These are phyloP conservation scores for Salvia hispanica DNA, from an alignment of 257 asterid genomes.

Conservation along the genomic window DNA sequence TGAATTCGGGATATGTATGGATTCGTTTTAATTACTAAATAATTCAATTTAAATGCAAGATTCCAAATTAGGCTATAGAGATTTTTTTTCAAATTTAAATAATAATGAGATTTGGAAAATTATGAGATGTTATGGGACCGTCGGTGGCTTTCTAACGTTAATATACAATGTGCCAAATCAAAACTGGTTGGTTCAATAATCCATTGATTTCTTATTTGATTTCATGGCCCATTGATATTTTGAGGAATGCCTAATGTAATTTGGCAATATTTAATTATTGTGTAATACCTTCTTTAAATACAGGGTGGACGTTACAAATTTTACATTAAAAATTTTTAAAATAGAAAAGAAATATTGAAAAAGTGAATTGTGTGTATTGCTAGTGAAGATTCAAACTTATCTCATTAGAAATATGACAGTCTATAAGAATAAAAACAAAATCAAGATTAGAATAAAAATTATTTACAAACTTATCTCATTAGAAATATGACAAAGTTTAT, in stretches of 20 bases:
- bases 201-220: conserved; percentile 26
- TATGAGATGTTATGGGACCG: conserved; percentile 19
- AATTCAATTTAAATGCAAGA: neutral
- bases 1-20: neutral
- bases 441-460: too few relatives aligned
- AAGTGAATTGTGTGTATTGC: too few relatives aligned
- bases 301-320: neutral
- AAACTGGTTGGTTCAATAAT: neutral
- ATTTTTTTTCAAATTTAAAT: too few relatives aligned
- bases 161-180: neutral
- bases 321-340: too few relatives aligned
- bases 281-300: neutral
- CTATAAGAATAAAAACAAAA: too few relatives aligned
- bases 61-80: neutral
- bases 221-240: conserved; percentile 22
- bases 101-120: neutral
- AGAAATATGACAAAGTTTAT: too few relatives aligned
- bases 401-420: too few relatives aligned
- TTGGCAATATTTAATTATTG: neutral
- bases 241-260: conserved; percentile 25
- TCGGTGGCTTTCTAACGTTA: conserved; percentile 28
- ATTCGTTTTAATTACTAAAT: neutral
- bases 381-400: too few relatives aligned
- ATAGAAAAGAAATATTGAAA: too few relatives aligned
- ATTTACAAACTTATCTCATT: too few relatives aligned